Evolutionary conservation across 2,329 filamentous ascomycete genomes (phyloP).

Genomic region (Coniella lustricola): DNA sequence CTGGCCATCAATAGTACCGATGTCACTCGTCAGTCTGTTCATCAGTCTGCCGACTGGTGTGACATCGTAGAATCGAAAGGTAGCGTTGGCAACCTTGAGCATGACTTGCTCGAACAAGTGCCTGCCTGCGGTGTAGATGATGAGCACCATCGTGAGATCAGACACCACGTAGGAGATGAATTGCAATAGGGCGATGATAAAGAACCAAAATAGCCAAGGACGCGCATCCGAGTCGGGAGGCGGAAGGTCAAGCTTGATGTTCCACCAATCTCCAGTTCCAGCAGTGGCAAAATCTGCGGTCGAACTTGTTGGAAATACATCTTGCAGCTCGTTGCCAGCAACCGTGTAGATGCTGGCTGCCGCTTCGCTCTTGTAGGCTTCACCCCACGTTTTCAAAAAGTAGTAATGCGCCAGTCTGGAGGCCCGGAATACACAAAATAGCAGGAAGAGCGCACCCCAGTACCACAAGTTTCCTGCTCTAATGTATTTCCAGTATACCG

Average conservation of each 20-base stretch:
- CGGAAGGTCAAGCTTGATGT: slow-evolving; percentile 45
- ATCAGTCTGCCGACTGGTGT: slow-evolving; percentile 85
- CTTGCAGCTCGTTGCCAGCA: slow-evolving; percentile 2
- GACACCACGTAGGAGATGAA: slow-evolving; percentile 53
- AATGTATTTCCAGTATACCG: slow-evolving; percentile 80
- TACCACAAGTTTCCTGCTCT: slow-evolving; percentile 68
- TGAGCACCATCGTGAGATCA: slow-evolving; percentile 63
- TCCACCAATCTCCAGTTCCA: slow-evolving; percentile 20
- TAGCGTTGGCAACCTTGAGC: slow-evolving; percentile 66
- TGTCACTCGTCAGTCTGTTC: slow-evolving; percentile 87
- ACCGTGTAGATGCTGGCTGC: slow-evolving; percentile 6
- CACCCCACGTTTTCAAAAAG: slow-evolving; percentile 83
- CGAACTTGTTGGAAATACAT: neutral
- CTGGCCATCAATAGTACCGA: slow-evolving; percentile 82
- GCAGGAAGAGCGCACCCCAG: slow-evolving; percentile 60
- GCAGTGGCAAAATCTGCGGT: slow-evolving; percentile 1
- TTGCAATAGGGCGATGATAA: slow-evolving; percentile 55
- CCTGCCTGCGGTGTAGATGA: slow-evolving; percentile 72
- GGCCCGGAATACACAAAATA: slow-evolving; percentile 57
- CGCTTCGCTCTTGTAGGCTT: slow-evolving; percentile 52
- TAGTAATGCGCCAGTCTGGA: slow-evolving; percentile 63
- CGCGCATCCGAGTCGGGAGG: slow-evolving; percentile 58
- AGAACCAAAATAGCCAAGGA: slow-evolving; percentile 69
- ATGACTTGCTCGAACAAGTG: slow-evolving; percentile 68
- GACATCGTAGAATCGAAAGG: slow-evolving; percentile 85